Conservation (phyloP, 2,329 filamentous ascomycete species). For the Colletotrichum higginsianum region DNA sequence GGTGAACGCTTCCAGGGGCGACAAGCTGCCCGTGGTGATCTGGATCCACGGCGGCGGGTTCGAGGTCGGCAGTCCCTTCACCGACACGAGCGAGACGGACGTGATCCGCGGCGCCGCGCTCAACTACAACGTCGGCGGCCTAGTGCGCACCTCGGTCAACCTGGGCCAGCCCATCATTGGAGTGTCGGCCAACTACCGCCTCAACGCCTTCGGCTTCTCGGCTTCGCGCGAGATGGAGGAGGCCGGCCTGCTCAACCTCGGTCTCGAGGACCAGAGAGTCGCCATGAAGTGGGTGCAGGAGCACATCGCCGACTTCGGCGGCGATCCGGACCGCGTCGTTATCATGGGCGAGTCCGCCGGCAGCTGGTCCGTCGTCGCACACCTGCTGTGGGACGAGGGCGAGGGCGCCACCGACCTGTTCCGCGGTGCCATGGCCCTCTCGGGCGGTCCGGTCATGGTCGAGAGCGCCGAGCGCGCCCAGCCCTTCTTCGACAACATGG, state of each 20-base stretch:
- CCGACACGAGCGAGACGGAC: constrained; percentile 24
- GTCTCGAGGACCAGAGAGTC: constrained; percentile 48
- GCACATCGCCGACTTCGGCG: constrained; percentile 50
- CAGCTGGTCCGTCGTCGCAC: constrained; percentile 45
- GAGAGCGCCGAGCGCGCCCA: constrained; percentile 15
- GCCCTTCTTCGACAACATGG: constrained; percentile 24
- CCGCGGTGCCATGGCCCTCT: constrained; percentile 75
- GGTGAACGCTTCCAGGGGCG: constrained; percentile 53
- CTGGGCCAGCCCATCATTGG: constrained; percentile 72
- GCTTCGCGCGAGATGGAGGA: constrained; percentile 14
- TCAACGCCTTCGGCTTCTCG: constrained; percentile 59
- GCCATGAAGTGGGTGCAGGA: constrained; percentile 53
- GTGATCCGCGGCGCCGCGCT: constrained; percentile 41
- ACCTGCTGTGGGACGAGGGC: constrained; percentile 68
- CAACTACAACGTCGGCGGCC: constrained; percentile 52
- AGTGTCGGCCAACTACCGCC: constrained; percentile 75
- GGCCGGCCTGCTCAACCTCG: constrained; percentile 52
- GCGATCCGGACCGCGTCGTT: constrained; percentile 50
- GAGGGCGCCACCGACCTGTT: constrained; percentile 73
- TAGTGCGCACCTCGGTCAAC: constrained; percentile 53
- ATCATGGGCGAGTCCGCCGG: constrained; percentile 54
- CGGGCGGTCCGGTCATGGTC: constrained; percentile 43
- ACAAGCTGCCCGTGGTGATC: constrained; percentile 57
- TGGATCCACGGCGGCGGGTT: constrained; percentile 58
- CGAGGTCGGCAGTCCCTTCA: constrained; percentile 46